A percentile compares a stretch with the other conserved stretches of the same genome.
Evolutionary conservation across 1,139 yeast genomes (phyloP).

Genomic region (Taphrina communis): DNA sequence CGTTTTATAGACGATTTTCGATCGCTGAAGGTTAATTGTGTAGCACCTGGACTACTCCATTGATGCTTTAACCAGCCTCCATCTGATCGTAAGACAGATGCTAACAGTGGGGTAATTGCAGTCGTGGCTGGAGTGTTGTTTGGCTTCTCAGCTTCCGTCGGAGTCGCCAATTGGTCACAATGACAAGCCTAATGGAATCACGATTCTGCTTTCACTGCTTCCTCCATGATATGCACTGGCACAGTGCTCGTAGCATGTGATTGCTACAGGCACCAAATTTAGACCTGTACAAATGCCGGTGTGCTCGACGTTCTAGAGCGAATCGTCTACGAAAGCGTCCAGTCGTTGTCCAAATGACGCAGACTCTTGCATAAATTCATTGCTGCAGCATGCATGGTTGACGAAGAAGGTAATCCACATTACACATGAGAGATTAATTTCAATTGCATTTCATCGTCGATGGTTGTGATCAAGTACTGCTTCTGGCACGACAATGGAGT

Average conservation of each 20-base stretch:
- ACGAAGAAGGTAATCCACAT: too few relatives aligned
- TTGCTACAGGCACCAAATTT: too few relatives aligned
- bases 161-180: neutral
- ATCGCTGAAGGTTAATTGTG: neutral
- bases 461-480: constrained; percentile 5
- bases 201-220: too few relatives aligned
- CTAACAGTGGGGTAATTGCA: neutral
- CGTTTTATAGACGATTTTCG: neutral
- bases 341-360: neutral
- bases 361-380: neutral
- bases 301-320: too few relatives aligned
- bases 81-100: neutral
- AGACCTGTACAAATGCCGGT: too few relatives aligned
- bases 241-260: too few relatives aligned
- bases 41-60: too few relatives aligned
- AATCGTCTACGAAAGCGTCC: too few relatives aligned
- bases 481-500: neutral
- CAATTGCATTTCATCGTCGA: neutral
- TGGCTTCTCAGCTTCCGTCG: neutral
- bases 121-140: neutral
- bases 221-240: too few relatives aligned
- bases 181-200: too few relatives aligned
- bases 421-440: neutral
- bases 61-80: neutral
- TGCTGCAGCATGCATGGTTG: too few relatives aligned